Conservation (phyloP, 192 early-diverging fungal genomes). For the Anaeromyces robustus region DNA sequence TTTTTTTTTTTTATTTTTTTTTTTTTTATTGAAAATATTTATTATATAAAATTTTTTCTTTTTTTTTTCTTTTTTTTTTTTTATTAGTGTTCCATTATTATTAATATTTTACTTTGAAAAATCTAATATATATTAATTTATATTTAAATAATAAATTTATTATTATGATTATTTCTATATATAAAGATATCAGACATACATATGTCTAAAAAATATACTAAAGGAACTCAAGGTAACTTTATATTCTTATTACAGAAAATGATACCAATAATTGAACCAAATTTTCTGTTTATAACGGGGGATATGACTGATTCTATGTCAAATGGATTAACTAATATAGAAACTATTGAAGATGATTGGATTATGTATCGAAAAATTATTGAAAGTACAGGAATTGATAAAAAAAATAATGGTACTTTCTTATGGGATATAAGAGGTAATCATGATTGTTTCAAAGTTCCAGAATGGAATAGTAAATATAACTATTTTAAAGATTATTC, state of each 20-base stretch:
- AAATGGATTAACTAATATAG: constrained; percentile 34
- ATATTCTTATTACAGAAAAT: not conserved
- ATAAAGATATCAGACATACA: not conserved
- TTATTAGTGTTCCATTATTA: too few relatives aligned
- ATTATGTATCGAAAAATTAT: constrained; percentile 46
- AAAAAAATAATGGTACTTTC: constrained; percentile 33
- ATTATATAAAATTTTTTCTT: too few relatives aligned
- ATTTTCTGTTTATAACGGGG: constrained; percentile 15
- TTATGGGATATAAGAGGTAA: constrained; percentile 86
- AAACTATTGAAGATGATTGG: constrained; percentile 73
- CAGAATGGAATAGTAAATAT: constrained; percentile 28
- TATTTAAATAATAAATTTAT: too few relatives aligned
- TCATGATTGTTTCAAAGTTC: constrained; percentile 82
- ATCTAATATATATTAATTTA: too few relatives aligned
- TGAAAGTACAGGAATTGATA: constrained; percentile 23
- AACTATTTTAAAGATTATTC: constrained; percentile 50
- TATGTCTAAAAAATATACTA: not conserved
- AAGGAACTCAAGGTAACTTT: not conserved
- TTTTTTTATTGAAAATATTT: too few relatives aligned
- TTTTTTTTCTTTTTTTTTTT: too few relatives aligned
- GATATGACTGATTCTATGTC: constrained; percentile 84
- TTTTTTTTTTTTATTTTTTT: too few relatives aligned
- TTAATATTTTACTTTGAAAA: too few relatives aligned
- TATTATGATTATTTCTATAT: too few relatives aligned
- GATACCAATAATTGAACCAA: not conserved